Conservation (phyloP, 805 yeast species). For the Yarrowia keelungensis region DNA sequence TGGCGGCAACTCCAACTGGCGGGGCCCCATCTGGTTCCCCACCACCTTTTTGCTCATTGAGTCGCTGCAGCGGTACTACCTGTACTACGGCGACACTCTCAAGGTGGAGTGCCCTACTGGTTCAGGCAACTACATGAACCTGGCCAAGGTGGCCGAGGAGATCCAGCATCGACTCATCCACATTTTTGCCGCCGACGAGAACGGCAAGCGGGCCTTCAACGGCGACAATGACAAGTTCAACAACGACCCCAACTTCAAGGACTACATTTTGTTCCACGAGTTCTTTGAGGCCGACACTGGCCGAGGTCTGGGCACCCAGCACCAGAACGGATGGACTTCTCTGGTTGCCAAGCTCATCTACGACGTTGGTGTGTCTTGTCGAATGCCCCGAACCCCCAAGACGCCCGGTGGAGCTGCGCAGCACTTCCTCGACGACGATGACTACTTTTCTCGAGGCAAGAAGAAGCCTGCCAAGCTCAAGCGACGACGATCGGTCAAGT, state of each 20-base stretch:
- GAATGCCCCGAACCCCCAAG: conserved; percentile 49
- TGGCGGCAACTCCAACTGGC: conserved; percentile 97
- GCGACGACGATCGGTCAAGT: conserved; percentile 42
- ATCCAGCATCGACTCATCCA: conserved; percentile 84
- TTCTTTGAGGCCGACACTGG: conserved; percentile 95
- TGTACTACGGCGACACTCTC: conserved; percentile 85
- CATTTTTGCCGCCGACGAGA: conserved; percentile 71
- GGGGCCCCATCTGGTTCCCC: conserved; percentile 98
- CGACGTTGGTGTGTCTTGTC: conserved; percentile 76
- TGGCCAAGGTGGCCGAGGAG: conserved; percentile 91
- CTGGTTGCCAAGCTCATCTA: conserved; percentile 90
- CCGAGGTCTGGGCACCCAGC: conserved; percentile 90
- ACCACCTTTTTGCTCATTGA: conserved; percentile 85
- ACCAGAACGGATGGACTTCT: conserved; percentile 97
- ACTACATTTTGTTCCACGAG: conserved; percentile 80
- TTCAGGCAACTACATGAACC: conserved; percentile 73
- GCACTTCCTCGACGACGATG: conserved; percentile 50
- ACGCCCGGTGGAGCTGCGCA: conserved; percentile 50
- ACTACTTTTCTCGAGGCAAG: conserved; percentile 43
- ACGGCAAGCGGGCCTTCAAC: conserved; percentile 76
- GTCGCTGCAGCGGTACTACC: conserved; percentile 81
- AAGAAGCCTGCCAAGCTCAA: conserved; percentile 40
- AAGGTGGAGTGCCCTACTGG: conserved; percentile 89
- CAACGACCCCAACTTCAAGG: conserved; percentile 74
- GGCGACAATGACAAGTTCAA: conserved; percentile 58